phyloP scores from a whole-genome alignment of 2,329 filamentous ascomycete species.

The Sclerotinia minor region DNA sequence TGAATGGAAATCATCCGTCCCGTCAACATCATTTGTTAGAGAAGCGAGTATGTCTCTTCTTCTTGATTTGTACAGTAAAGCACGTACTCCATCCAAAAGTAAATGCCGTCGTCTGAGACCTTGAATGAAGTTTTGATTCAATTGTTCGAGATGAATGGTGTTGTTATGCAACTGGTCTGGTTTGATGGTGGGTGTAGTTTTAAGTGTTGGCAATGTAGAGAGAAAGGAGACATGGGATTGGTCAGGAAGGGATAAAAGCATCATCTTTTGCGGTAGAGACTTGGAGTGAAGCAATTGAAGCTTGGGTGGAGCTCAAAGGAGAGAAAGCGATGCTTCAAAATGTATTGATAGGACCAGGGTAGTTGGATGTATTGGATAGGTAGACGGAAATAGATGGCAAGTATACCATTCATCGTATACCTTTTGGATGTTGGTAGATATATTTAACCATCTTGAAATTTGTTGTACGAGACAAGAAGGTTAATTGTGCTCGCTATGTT shows the following conservation, averaged over 20 bases:
- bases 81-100: background rate
- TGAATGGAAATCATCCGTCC: background rate
- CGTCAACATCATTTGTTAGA: background rate
- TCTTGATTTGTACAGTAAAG: too few relatives aligned
- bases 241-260: background rate
- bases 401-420: too few relatives aligned
- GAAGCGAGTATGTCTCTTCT: background rate
- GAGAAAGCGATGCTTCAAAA: background rate
- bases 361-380: background rate
- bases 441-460: background rate
- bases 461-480: background rate
- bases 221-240: background rate
- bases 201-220: background rate
- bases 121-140: background rate
- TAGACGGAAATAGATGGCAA: background rate
- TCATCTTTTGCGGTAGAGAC: background rate
- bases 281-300: background rate
- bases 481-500: background rate
- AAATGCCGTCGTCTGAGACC: background rate
- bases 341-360: background rate
- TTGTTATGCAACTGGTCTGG: conserved; percentile 7
- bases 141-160: background rate
- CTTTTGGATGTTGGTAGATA: background rate
- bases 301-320: background rate
- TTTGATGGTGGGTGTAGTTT: background rate